Base-by-base conservation (phyloP, 768 basidiomycete genomes). In the Peribolospora baueri region DNA sequence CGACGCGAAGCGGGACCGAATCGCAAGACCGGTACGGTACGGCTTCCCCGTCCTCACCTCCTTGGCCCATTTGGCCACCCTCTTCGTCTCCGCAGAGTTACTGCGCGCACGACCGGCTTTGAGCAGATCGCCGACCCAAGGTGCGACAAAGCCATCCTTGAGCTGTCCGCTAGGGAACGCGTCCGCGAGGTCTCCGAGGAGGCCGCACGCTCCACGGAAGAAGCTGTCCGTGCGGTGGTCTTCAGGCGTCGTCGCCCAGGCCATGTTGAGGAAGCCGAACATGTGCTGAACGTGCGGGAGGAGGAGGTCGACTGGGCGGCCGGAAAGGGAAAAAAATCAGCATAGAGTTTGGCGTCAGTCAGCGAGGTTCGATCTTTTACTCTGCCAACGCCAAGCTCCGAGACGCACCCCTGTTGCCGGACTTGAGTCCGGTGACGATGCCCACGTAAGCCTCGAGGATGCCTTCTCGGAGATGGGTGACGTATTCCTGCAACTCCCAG, bases 391-490 rank as follows among this genome's bases (percentile, higher is more conserved):
- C n/a, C 3, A 48, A 13, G 13, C 5, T 4, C 9, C 2, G 10
- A 4, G 46, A 68, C 69, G 57, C 61, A 84, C 86, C 76, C 70
- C 85, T 79, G 25, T 77, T 75, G 1, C 81, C 82, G 62, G 78
- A 79, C 72, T 88, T 90, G 64, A 95, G 71, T 0, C 83, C 88
- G 43, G 84, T 81, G 57, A 95, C 79, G 59, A 98, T 81, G 37
- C 91, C 90, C 4, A 84, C 91, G 63, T 93, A 95, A 3, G 93
- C 91, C 67, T 98, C 93, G 41, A 95, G 71, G 60, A 98, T 95
- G 48, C 87, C 87, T 63, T 97, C 93, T 43, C 93, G 78, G 55
- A 98, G 74, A 53, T 77, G 77, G 53, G 77, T 74, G 48, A 91
- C 85, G 64, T 97, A 97, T 60, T 98, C 93, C 55, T 90, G 75